phyloP scores from a whole-genome alignment of 345 rosid species.

The Aegle marmelos region DNA sequence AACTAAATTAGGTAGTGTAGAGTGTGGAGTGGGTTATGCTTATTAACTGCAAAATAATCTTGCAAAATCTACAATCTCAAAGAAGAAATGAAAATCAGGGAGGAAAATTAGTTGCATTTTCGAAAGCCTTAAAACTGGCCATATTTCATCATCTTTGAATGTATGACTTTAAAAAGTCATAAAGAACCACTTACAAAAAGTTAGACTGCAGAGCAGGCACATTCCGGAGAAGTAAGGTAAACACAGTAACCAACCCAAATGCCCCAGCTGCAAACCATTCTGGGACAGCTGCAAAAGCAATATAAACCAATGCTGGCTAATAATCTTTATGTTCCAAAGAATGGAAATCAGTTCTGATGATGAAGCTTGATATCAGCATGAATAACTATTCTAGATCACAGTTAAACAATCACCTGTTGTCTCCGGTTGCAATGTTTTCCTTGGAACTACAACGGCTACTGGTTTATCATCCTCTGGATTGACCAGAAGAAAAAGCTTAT shows the following conservation, averaged over 20 bases:
- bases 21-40: neutral
- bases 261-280: slow-evolving; percentile 98
- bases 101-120: neutral
- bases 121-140: neutral
- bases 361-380: neutral
- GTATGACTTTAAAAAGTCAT: neutral
- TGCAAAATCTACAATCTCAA: slow-evolving; percentile 10
- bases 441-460: slow-evolving; percentile 91
- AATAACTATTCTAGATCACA: neutral
- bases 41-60: neutral
- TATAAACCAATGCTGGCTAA: neutral
- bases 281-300: slow-evolving; percentile 70
- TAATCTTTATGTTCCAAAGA: neutral
- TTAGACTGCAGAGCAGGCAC: slow-evolving; percentile 85
- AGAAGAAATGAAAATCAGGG: neutral
- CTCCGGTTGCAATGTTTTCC: slow-evolving; percentile 73
- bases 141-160: neutral
- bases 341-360: neutral
- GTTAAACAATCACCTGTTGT: slow-evolving; percentile 50
- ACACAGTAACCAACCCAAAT: slow-evolving; percentile 79
- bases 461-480: slow-evolving; percentile 98
- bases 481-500: slow-evolving; percentile 80
- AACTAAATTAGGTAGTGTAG: neutral
- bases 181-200: slow-evolving; percentile 55
- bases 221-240: slow-evolving; percentile 81